Conservation (phyloP, 2,329 filamentous ascomycete species). For the Magnaporthiopsis incrustans region DNA sequence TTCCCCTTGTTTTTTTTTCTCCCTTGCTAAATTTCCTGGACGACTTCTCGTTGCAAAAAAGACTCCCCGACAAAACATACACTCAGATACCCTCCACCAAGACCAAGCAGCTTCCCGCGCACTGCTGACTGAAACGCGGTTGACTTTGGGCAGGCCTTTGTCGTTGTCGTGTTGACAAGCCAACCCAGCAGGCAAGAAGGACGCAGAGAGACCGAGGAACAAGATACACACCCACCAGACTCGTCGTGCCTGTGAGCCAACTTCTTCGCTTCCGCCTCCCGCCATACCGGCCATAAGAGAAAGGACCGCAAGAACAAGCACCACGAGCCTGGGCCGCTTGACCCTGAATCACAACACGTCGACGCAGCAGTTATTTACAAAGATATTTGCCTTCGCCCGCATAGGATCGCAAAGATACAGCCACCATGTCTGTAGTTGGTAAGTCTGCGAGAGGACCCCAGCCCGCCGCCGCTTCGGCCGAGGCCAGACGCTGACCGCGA, state of each 20-base stretch:
- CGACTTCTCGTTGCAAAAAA: neutral
- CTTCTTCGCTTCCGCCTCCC: neutral
- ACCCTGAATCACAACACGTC: neutral
- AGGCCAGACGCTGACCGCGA: neutral
- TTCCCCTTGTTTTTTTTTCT: neutral
- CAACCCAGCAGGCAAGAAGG: neutral
- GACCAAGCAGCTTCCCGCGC: neutral
- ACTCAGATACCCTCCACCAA: neutral
- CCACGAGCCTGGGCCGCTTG: neutral
- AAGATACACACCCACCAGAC: neutral
- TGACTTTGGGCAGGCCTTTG: neutral
- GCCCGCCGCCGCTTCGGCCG: neutral
- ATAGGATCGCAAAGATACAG: conserved; percentile 6
- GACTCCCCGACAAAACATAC: too few species aligned
- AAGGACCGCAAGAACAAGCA: neutral
- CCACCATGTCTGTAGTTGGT: conserved; percentile 9
- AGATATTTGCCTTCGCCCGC: neutral
- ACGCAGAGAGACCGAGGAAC: neutral
- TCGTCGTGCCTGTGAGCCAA: neutral
- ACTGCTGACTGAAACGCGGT: neutral
- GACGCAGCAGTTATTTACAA: neutral
- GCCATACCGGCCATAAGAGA: neutral
- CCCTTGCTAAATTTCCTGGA: neutral
- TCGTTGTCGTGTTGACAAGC: neutral
- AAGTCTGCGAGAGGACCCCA: neutral